These are phyloP conservation scores for Bidens hawaiensis DNA, from an alignment of 140 eudicot genomes.

Conservation along the genomic window DNA sequence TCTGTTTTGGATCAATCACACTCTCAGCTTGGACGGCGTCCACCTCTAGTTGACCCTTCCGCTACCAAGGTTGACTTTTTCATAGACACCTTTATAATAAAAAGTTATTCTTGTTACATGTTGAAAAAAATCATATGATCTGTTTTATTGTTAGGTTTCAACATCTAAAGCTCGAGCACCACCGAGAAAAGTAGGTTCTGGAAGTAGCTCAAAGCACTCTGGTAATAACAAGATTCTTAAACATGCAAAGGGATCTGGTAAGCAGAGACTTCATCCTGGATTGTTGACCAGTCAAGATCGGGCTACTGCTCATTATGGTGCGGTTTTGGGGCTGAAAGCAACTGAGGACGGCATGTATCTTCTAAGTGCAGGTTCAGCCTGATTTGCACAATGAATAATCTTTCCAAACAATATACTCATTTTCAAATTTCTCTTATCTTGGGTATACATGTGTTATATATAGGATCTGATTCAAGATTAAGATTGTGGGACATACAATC, in stretches of 20 bases:
- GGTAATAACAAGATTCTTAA: conserved; percentile 30
- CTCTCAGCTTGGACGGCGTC: conserved; percentile 89
- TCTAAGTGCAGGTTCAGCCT: conserved; percentile 82
- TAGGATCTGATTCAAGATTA: conserved; percentile 97
- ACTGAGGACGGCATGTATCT: conserved; percentile 94
- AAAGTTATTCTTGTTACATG: background rate
- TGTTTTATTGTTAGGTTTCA: conserved; percentile 36
- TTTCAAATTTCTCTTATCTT: background rate
- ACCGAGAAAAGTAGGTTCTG: conserved; percentile 45
- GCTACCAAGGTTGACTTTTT: conserved; percentile 50
- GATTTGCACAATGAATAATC: conserved; percentile 8
- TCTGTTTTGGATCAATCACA: conserved; percentile 84
- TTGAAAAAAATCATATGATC: conserved; percentile 8
- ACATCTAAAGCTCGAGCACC: conserved; percentile 49
- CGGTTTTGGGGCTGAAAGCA: conserved; percentile 70
- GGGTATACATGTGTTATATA: conserved; percentile 10
- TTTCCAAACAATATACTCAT: background rate
- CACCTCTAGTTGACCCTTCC: conserved; percentile 47
- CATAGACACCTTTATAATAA: background rate
- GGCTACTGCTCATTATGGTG: conserved; percentile 95
- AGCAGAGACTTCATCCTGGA: conserved; percentile 94
- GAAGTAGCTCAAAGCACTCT: conserved; percentile 53
- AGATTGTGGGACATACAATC: conserved; percentile 95
- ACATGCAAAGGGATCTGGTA: conserved; percentile 54
- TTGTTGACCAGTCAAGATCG: conserved; percentile 83